Conservation (phyloP, 129 eudicot species). For the Lonicera japonica region DNA sequence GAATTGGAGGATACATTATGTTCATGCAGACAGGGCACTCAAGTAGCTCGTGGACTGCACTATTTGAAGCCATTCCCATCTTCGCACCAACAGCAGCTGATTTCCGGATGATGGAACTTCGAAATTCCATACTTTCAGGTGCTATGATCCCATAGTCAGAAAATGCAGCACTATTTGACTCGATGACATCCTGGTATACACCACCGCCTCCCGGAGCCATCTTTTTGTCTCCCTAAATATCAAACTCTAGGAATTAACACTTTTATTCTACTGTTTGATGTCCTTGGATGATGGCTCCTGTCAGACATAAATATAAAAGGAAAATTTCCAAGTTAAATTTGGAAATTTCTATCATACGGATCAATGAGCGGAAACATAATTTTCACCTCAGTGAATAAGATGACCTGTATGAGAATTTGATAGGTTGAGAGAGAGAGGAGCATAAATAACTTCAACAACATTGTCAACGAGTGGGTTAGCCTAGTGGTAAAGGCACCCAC, state of each 20-base stretch:
- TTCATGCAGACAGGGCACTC: conserved; percentile 36
- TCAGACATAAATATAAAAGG: neutral
- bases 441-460: too few relatives aligned
- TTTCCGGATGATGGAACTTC: conserved; percentile 3
- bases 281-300: conserved; percentile 4
- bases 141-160: conserved; percentile 19
- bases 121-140: conserved; percentile 17
- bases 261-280: neutral
- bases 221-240: neutral
- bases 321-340: too few relatives aligned
- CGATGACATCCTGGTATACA: conserved; percentile 28
- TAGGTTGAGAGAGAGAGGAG: too few relatives aligned
- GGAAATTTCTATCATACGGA: too few relatives aligned
- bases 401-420: too few relatives aligned
- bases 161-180: conserved; percentile 25
- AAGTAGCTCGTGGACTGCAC: conserved; percentile 31
- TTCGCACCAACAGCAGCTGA: conserved; percentile 16
- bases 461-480: too few relatives aligned
- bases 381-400: too few relatives aligned
- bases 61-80: conserved; percentile 14
- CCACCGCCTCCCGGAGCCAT: conserved; percentile 23
- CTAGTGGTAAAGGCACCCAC: too few relatives aligned
- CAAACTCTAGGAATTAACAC: neutral
- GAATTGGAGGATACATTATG: conserved; percentile 40
- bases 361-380: too few relatives aligned